These are phyloP conservation scores for Elongisporangium senticosum DNA, from an alignment of 352 stramenopile species.

Conservation along the genomic window DNA sequence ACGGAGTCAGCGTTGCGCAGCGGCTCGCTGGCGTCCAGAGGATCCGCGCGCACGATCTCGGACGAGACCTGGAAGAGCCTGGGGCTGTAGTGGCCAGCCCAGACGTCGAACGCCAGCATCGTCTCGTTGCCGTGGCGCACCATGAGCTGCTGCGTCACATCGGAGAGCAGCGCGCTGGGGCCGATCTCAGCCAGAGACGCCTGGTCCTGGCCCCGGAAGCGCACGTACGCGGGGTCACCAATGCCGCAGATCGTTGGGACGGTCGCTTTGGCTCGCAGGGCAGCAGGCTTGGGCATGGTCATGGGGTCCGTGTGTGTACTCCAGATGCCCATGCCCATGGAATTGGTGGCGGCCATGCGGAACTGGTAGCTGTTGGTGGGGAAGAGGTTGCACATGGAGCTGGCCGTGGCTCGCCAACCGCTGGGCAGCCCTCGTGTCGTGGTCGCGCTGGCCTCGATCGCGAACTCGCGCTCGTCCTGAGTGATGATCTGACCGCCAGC, in stretches of 20 bases:
- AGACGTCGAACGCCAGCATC: slow-evolving; percentile 35
- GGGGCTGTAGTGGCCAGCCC: slow-evolving; percentile 63
- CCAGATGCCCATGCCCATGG: slow-evolving; percentile 46
- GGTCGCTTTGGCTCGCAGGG: slow-evolving; percentile 3
- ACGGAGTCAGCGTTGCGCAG: slow-evolving; percentile 44
- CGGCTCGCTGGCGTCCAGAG: slow-evolving; percentile 41
- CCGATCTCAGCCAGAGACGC: slow-evolving; percentile 2
- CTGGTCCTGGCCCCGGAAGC: not conserved
- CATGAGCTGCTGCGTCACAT: slow-evolving; percentile 39
- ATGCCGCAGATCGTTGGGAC: slow-evolving; percentile 41
- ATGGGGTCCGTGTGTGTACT: slow-evolving; percentile 34
- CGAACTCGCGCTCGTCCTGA: slow-evolving; percentile 24
- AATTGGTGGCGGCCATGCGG: slow-evolving; percentile 61
- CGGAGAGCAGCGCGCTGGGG: slow-evolving; percentile 47
- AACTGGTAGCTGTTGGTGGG: slow-evolving; percentile 36
- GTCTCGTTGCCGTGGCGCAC: slow-evolving; percentile 10
- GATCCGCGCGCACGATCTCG: slow-evolving; percentile 59
- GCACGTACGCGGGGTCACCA: slow-evolving; percentile 36
- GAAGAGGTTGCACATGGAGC: slow-evolving; percentile 45
- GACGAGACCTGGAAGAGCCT: slow-evolving; percentile 60
- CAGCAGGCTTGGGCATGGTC: slow-evolving; percentile 5
- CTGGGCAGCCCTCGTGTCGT: not conserved
- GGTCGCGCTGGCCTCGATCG: slow-evolving; percentile 11
- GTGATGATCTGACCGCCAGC: not conserved
- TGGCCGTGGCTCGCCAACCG: not conserved